Evolutionary conservation across 495 filamentous ascomycete genomes (phyloP).

Genomic region (Collariella sp.): DNA sequence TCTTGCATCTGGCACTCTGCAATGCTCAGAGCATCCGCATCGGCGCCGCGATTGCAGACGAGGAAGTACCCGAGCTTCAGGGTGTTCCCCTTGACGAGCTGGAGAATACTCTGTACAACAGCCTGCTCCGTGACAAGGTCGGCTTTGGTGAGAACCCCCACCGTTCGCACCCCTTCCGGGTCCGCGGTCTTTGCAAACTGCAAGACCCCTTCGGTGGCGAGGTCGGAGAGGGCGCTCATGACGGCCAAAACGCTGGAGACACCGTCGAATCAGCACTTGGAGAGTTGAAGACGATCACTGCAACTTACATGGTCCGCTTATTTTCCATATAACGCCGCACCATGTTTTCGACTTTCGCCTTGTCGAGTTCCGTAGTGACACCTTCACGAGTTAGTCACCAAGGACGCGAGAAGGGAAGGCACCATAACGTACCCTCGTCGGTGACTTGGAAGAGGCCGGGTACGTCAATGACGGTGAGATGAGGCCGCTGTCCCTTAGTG

Average conservation of each 20-base stretch:
- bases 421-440: neutral
- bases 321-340: slow-evolving; percentile 12
- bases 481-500: slow-evolving; percentile 7
- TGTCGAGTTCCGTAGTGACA: slow-evolving; percentile 16
- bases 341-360: slow-evolving; percentile 10
- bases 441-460: slow-evolving; percentile 17
- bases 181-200: no score
- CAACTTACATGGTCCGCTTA: slow-evolving; percentile 16
- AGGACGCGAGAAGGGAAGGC: no score
- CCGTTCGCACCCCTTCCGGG: no score
- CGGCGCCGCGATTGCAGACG: slow-evolving; percentile 48
- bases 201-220: no score
- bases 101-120: slow-evolving; percentile 29
- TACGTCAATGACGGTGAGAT: slow-evolving; percentile 21
- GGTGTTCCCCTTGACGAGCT: slow-evolving; percentile 36
- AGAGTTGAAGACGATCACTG: no score
- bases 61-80: slow-evolving; percentile 49
- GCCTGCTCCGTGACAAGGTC: slow-evolving; percentile 45
- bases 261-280: no score
- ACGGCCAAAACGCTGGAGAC: no score
- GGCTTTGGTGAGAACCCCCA: no score
- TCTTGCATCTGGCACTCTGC: slow-evolving; percentile 28
- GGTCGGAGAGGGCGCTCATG: no score
- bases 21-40: slow-evolving; percentile 17
- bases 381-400: no score